Conservation (phyloP, 345 rosid species). For the Euphorbia pulcherrima region DNA sequence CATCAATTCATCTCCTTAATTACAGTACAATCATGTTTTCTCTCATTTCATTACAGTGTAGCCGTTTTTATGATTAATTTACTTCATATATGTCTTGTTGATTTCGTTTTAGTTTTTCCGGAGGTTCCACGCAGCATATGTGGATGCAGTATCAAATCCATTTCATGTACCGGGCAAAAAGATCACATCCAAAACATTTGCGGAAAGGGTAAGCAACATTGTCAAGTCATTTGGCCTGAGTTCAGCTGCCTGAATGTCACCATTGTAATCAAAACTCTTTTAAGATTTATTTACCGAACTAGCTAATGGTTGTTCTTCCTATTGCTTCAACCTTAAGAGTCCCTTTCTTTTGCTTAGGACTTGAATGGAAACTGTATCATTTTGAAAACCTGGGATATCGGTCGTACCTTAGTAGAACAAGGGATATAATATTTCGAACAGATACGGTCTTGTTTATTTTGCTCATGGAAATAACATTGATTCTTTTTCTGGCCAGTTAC, state of each 20-base stretch:
- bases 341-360: background rate
- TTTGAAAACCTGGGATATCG: background rate
- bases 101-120: slow-evolving; percentile 50
- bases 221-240: slow-evolving; percentile 76
- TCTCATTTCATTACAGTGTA: background rate
- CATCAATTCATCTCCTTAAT: background rate
- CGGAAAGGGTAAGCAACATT: slow-evolving; percentile 72
- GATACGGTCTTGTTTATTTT: slow-evolving; percentile 5
- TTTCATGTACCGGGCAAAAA: slow-evolving; percentile 93
- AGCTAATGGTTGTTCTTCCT: slow-evolving; percentile 7
- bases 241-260: slow-evolving; percentile 41
- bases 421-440: background rate
- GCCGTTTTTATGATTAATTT: background rate
- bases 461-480: background rate
- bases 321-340: background rate
- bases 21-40: background rate
- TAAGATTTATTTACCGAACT: slow-evolving; percentile 2
- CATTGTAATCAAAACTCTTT: slow-evolving; percentile 8
- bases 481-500: background rate
- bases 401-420: slow-evolving; percentile 4
- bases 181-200: slow-evolving; percentile 81
- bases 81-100: slow-evolving; percentile 4
- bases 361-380: slow-evolving; percentile 11
- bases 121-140: slow-evolving; percentile 93
- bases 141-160: slow-evolving; percentile 92